Evolutionary conservation across 1,139 yeast species (phyloP).

Genomic region (Yamadazyma siamensis): DNA sequence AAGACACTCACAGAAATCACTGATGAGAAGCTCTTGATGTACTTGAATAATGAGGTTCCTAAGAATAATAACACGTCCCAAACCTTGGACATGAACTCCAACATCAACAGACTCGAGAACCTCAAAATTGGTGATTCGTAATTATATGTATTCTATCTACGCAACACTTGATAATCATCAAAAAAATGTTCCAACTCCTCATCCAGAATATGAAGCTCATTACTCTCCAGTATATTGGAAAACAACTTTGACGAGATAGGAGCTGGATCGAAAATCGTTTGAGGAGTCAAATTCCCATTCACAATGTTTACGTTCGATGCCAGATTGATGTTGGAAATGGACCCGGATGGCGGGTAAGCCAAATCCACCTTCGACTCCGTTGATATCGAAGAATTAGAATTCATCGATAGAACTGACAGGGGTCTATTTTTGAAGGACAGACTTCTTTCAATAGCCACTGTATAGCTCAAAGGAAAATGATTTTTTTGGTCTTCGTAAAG

Average conservation of each 20-base stretch:
- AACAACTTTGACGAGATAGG: constrained; percentile 5
- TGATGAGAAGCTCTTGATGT: constrained; percentile 66
- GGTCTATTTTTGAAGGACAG: constrained; percentile 26
- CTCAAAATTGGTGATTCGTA: constrained; percentile 17
- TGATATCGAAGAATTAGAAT: constrained; percentile 33
- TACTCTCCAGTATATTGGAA: constrained; percentile 12
- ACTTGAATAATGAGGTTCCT: constrained; percentile 54
- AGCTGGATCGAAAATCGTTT: constrained; percentile 4
- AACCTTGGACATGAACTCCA: constrained; percentile 30
- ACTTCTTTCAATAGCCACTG: constrained; percentile 7
- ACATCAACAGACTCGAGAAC: constrained; percentile 31
- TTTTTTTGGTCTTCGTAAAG: too few species aligned
- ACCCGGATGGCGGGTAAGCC: constrained; percentile 14
- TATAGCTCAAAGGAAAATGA: not conserved
- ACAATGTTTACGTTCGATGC: constrained; percentile 7
- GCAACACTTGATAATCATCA: constrained; percentile 7
- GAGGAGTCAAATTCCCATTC: not conserved
- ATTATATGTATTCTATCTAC: not conserved
- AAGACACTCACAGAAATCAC: constrained; percentile 50
- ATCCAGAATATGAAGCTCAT: constrained; percentile 13
- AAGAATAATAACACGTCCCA: constrained; percentile 11
- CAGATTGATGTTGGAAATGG: constrained; percentile 6
- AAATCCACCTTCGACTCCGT: constrained; percentile 9
- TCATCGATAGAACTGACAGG: constrained; percentile 40
- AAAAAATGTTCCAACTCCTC: constrained; percentile 14